Percentiles rank a stretch among this genome's conserved stretches.
Conservation (phyloP, 208 protist genomes). For the Acanthamoeba polyphaga region DNA sequence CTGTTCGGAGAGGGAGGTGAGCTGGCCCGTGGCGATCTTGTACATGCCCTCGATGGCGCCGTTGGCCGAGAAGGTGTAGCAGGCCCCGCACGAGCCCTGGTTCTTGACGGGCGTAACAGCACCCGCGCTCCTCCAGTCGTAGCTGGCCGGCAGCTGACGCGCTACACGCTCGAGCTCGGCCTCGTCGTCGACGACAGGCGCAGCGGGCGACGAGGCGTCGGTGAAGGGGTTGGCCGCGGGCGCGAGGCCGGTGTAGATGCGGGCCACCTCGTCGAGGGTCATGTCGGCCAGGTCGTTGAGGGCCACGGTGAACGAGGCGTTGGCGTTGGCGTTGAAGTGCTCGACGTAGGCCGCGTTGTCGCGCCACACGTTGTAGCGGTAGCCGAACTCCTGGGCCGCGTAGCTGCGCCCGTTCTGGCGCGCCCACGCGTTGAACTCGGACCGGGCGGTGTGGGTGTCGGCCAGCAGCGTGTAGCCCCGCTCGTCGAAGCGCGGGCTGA, state of each 20-base stretch:
- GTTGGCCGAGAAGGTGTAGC: constrained; percentile 97
- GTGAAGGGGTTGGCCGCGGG: no score
- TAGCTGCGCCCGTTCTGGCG: constrained; percentile 18
- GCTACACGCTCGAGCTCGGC: neutral
- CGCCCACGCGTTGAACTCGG: constrained; percentile 45
- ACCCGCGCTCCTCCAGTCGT: constrained; percentile 93
- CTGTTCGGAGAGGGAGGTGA: constrained; percentile 71
- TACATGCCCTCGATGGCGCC: constrained; percentile 94
- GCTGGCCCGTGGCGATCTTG: constrained; percentile 75
- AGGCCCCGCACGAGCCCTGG: constrained; percentile 96
- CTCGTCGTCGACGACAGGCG: neutral
- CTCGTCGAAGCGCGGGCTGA: constrained; percentile 30
- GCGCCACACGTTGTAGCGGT: constrained; percentile 41
- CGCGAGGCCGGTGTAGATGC: neutral
- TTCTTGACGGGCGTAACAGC: constrained; percentile 96
- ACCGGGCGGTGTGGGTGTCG: neutral
- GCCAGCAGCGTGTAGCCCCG: neutral
- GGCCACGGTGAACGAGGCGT: constrained; percentile 70
- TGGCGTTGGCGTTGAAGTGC: constrained; percentile 34
- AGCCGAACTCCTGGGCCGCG: constrained; percentile 13
- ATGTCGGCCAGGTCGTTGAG: constrained; percentile 83
- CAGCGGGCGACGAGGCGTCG: neutral
- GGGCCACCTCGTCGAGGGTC: constrained; percentile 76
- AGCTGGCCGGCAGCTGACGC: constrained; percentile 58
- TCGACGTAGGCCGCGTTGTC: constrained; percentile 34